Base-by-base conservation (phyloP, 2,329 filamentous ascomycete genomes). In the Epichloe typhina region DNA sequence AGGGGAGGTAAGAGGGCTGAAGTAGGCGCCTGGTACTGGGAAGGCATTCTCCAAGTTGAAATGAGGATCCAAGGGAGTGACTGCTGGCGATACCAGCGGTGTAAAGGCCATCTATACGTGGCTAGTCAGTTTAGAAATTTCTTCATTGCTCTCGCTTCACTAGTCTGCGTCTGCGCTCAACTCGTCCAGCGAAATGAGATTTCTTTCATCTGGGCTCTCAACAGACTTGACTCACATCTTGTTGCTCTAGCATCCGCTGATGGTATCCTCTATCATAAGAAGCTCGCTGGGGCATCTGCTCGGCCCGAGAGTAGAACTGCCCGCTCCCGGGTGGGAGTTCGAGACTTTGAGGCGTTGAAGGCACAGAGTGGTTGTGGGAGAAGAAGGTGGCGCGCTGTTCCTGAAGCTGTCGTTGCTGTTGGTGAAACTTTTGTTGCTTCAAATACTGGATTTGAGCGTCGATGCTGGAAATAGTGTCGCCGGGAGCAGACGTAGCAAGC, bases 1-100 rank as follows among this genome's bases (percentile, higher is more conserved):
- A 1, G 87, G 87, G 15, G 87, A 93, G 5, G 85, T 89, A 46
- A 93, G 73, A 9, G 87, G 87, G 61, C 86, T 93, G 64, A 93
- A 90, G 67, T 89, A 91, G 36, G 84, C 78, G 37, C 78, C 79
- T 0, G 84, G 82, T 3, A 86, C 74, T 5, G 77, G 75, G 58
- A 80, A 87, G 46, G 71, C 69, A 35, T 67, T 68, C 23, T 81
- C 77, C 53, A 79, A 69, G 44, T 76, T 72, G 62, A 87, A 88
- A 56, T 83, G 80, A 41, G 79, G 73, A 60, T 90, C 87, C 47
- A 89, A 73, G 21, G 87, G 86, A 2, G 86, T 90, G 42, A 91
- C 86, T 4, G 86, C 87, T n/a, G 87, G 87, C 17, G 87, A 90
- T 11, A 87, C 86, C 33, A 91, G 74, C 1, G 87, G 87, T 2